Percentiles rank a stretch among this genome's conserved stretches.
These are phyloP conservation scores for Picea mariana DNA, from an alignment of 83 land plant genomes.

Conservation along the genomic window DNA sequence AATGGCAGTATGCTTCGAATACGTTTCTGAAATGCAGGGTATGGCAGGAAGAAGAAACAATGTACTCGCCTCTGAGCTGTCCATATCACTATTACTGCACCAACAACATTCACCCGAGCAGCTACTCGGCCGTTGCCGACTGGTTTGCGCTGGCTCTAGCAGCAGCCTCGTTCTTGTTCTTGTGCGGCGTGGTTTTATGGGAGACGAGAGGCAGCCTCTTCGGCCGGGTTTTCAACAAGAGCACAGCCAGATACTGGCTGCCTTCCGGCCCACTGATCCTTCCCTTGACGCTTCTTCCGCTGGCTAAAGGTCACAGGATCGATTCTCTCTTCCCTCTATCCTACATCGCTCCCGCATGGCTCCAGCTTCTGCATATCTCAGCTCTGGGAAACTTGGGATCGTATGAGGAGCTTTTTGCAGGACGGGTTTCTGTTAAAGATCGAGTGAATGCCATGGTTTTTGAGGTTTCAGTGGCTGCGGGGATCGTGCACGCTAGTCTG, in stretches of 20 bases:
- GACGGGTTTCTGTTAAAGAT: slow-evolving; percentile 15
- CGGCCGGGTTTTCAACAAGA: not conserved
- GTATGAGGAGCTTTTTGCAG: slow-evolving; percentile 7
- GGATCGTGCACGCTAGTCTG: slow-evolving; percentile 40
- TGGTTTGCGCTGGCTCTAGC: slow-evolving; percentile 23
- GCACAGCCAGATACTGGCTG: slow-evolving; percentile 28
- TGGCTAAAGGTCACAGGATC: slow-evolving; percentile 43
- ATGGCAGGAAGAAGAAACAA: slow-evolving; percentile 53
- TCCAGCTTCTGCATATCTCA: slow-evolving; percentile 41
- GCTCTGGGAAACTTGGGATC: slow-evolving; percentile 19
- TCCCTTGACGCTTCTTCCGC: slow-evolving; percentile 29
- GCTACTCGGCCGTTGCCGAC: slow-evolving; percentile 24
- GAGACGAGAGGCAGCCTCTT: slow-evolving; percentile 8
- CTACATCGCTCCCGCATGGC: slow-evolving; percentile 36
- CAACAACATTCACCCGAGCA: slow-evolving; percentile 30
- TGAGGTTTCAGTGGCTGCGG: slow-evolving; percentile 40
- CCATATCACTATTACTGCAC: slow-evolving; percentile 51
- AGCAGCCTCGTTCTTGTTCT: slow-evolving; percentile 13
- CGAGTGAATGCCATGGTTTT: slow-evolving; percentile 22
- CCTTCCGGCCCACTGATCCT: slow-evolving; percentile 52
- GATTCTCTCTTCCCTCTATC: slow-evolving; percentile 37
- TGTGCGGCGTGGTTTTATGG: slow-evolving; percentile 15
- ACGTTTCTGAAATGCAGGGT: slow-evolving; percentile 45
- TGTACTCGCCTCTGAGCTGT: slow-evolving; percentile 22
- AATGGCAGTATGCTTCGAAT: slow-evolving; percentile 13